phyloP scores from a whole-genome alignment of 768 basidiomycete species.

The Mrakia blollopis region DNA sequence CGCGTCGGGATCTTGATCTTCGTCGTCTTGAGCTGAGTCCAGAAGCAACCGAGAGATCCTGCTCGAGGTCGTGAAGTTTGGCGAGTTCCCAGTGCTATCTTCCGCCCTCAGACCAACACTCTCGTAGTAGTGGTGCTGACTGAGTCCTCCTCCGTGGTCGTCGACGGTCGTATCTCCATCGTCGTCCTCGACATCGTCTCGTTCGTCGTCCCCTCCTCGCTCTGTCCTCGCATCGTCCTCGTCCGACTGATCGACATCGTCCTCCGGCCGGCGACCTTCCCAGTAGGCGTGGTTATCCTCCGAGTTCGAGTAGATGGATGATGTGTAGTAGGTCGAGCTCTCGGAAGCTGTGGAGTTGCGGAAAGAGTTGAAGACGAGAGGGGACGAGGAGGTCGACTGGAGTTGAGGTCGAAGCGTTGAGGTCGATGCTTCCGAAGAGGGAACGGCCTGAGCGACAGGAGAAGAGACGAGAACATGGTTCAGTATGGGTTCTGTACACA shows the following conservation, averaged over 20 bases:
- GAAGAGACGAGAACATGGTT: too few species aligned
- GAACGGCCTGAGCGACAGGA: neutral
- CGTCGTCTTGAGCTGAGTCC: neutral
- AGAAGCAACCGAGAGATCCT: conserved; percentile 11
- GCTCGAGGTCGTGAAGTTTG: neutral
- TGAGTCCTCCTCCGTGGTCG: neutral
- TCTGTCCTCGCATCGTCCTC: conserved; percentile 11
- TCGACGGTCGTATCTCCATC: neutral
- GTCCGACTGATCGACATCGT: conserved; percentile 3
- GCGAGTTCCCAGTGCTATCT: neutral
- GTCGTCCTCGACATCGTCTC: conserved; percentile 7
- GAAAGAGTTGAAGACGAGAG: conserved; percentile 7
- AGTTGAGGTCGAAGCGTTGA: neutral
- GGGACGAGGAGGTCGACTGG: neutral
- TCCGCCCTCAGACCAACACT: neutral
- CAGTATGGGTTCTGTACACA: too few species aligned
- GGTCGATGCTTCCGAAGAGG: neutral
- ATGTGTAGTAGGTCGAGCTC: neutral
- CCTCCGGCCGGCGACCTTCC: neutral
- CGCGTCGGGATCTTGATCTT: neutral
- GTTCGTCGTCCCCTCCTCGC: neutral
- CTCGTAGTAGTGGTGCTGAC: neutral
- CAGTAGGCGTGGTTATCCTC: conserved; percentile 2
- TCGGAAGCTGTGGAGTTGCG: neutral
- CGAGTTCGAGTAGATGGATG: neutral